phyloP scores from a whole-genome alignment of 345 rosid genomes.

The Murraya paniculata region DNA sequence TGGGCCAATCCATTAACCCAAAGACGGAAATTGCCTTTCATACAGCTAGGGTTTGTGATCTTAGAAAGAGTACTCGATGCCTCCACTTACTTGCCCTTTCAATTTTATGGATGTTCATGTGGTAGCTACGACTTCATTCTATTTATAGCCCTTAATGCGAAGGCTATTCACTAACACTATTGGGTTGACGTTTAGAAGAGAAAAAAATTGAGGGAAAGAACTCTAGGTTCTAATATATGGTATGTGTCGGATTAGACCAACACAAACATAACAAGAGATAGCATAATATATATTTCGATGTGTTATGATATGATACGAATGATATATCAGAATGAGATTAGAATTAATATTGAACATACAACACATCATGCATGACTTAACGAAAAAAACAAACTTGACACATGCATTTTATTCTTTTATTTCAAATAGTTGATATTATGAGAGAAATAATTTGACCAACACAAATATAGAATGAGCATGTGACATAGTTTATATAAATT shows the following conservation, averaged over 20 bases:
- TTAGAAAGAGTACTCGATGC: slow-evolving; percentile 7
- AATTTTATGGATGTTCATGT: neutral
- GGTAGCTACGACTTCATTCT: neutral
- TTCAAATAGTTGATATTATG: too few species aligned
- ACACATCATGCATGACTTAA: too few species aligned
- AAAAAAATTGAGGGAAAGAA: neutral
- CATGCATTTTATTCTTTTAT: too few species aligned
- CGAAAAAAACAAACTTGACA: too few species aligned
- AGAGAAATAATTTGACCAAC: too few species aligned
- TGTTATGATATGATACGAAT: neutral
- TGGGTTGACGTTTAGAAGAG: neutral
- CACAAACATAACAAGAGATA: neutral
- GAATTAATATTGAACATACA: too few species aligned
- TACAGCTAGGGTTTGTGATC: slow-evolving; percentile 4
- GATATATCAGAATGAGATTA: neutral
- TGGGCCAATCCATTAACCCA: slow-evolving; percentile 22
- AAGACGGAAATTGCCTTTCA: slow-evolving; percentile 32
- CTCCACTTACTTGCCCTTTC: slow-evolving; percentile 11
- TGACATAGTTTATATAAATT: too few species aligned
- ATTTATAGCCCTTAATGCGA: neutral
- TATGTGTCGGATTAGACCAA: neutral
- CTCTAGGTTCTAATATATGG: neutral
- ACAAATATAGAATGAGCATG: too few species aligned
- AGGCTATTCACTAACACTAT: neutral
- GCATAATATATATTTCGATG: neutral